Percentiles rank a stretch among this genome's conserved stretches.
These are phyloP conservation scores for Pichia ethanolica DNA, from an alignment of 805 yeast genomes.

Conservation along the genomic window DNA sequence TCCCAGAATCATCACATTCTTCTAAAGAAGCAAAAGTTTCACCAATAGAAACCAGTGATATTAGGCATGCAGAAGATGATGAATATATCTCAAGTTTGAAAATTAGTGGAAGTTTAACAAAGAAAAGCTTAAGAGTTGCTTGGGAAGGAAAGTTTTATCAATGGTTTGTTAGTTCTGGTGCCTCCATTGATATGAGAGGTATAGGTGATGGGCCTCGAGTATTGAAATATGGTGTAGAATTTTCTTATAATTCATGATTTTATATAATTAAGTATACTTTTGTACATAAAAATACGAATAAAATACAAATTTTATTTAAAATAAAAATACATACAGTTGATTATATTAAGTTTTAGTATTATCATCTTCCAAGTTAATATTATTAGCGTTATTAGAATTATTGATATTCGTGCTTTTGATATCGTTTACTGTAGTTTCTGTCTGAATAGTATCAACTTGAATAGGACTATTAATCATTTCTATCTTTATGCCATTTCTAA, in stretches of 20 bases:
- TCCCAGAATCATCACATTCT: neutral
- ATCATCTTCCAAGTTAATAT: too few species aligned
- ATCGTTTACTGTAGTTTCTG: too few species aligned
- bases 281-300: too few species aligned
- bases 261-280: too few species aligned
- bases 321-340: too few species aligned
- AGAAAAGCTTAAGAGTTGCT: conserved; percentile 50
- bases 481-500: too few species aligned
- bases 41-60: neutral
- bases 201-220: conserved; percentile 36
- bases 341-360: too few species aligned
- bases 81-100: conserved; percentile 53
- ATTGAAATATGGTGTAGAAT: conserved; percentile 48
- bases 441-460: too few species aligned
- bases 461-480: too few species aligned
- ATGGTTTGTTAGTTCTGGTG: conserved; percentile 71
- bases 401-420: too few species aligned
- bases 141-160: conserved; percentile 90
- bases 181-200: conserved; percentile 40
- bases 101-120: conserved; percentile 60
- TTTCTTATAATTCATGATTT: conserved; percentile 47
- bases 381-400: too few species aligned
- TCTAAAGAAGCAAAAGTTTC: neutral
- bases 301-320: too few species aligned
- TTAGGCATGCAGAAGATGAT: neutral